phyloP scores from a whole-genome alignment of 768 basidiomycete species.

The Termitomyces bulborhizus region DNA sequence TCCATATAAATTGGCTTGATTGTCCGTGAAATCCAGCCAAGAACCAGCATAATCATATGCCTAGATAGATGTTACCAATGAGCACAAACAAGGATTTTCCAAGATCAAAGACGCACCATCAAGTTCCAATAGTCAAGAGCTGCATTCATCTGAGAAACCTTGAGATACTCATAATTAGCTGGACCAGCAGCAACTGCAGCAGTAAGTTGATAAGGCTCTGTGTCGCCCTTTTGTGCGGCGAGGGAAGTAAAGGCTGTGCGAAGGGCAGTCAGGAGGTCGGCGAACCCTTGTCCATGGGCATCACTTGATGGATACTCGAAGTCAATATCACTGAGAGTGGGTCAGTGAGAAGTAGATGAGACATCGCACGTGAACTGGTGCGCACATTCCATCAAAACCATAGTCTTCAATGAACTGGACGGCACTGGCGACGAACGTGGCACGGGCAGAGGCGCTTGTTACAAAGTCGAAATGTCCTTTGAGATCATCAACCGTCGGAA shows the following conservation, averaged over 20 bases:
- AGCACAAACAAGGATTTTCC: background rate
- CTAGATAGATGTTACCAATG: constrained; percentile 22
- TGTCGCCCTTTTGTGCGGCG: constrained; percentile 53
- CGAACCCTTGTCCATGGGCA: constrained; percentile 60
- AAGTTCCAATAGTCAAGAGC: constrained; percentile 76
- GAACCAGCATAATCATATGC: constrained; percentile 76
- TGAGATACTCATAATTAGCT: constrained; percentile 50
- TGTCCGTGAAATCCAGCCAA: constrained; percentile 56
- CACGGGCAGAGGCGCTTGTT: constrained; percentile 39
- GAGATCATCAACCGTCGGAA: background rate
- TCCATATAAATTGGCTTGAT: constrained; percentile 64
- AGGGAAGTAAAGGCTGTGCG: constrained; percentile 58
- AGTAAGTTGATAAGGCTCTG: constrained; percentile 52
- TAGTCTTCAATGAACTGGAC: constrained; percentile 66
- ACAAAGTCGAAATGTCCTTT: constrained; percentile 64
- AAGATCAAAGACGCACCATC: constrained; percentile 43
- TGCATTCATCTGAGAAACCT: constrained; percentile 56
- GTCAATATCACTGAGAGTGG: constrained; percentile 53
- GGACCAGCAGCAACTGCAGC: constrained; percentile 62
- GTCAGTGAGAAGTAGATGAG: background rate
- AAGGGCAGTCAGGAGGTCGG: constrained; percentile 55
- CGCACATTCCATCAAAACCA: constrained; percentile 75
- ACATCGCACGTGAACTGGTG: background rate
- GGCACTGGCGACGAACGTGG: constrained; percentile 54
- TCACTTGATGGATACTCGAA: constrained; percentile 68